phyloP scores from a whole-genome alignment of 805 yeast genomes.

The Danielia oregonensis region DNA sequence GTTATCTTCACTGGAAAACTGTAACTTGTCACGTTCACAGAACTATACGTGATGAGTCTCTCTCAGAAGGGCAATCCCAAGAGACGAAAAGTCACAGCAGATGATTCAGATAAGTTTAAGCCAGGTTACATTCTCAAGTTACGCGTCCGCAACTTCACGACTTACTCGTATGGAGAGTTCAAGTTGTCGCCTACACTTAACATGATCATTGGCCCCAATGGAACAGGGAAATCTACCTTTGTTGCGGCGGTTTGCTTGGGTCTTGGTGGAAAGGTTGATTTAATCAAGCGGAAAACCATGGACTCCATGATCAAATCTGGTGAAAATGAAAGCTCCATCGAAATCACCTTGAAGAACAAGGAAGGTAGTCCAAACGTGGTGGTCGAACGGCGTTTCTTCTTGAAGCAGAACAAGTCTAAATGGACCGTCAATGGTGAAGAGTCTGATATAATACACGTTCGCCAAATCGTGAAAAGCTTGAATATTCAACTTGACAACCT shows the following conservation, averaged over 20 bases:
- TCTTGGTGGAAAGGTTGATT: conserved; percentile 71
- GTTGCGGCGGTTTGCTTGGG: conserved; percentile 92
- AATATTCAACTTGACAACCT: conserved; percentile 87
- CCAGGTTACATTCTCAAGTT: conserved; percentile 53
- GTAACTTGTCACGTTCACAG: too few species aligned
- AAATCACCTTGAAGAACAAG: conserved; percentile 45
- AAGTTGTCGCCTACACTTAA: conserved; percentile 78
- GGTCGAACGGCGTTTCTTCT: conserved; percentile 45
- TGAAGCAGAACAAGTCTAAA: conserved; percentile 37
- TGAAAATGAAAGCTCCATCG: conserved; percentile 40
- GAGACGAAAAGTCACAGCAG: neutral
- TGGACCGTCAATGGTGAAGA: conserved; percentile 48
- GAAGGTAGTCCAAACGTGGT: conserved; percentile 32
- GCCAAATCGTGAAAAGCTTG: conserved; percentile 40
- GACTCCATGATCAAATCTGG: conserved; percentile 76
- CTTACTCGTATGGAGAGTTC: conserved; percentile 67
- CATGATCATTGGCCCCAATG: conserved; percentile 94
- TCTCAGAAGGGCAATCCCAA: too few species aligned
- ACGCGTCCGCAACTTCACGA: conserved; percentile 59
- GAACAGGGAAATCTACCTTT: conserved; percentile 90
- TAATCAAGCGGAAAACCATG: conserved; percentile 65
- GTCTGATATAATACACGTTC: conserved; percentile 44
- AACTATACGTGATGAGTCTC: too few species aligned
- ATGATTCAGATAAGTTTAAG: conserved; percentile 5
- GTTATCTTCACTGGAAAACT: too few species aligned